A percentile compares a stretch with the other conserved stretches of the same genome.
Evolutionary conservation across 768 basidiomycete genomes (phyloP).

Genomic region (Tricholoma sp.): DNA sequence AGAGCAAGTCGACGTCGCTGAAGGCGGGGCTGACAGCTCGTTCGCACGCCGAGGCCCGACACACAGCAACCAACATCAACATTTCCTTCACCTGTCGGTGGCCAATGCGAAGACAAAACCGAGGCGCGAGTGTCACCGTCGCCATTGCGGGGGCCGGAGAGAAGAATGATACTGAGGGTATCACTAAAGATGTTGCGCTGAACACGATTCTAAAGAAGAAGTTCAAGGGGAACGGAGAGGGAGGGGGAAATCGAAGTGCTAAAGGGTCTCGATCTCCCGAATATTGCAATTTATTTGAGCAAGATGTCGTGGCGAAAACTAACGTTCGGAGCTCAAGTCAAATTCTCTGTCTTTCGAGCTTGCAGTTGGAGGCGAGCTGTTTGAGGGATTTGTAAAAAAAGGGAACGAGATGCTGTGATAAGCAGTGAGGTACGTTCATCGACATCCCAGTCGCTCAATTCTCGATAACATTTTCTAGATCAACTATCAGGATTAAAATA

Average conservation of each 20-base stretch:
- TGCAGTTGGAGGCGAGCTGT: conserved; percentile 91
- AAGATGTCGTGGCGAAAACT: neutral
- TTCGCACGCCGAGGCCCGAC: no score
- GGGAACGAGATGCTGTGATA: conserved; percentile 88
- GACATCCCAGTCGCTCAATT: neutral
- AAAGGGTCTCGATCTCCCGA: conserved; percentile 83
- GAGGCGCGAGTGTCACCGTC: conserved; percentile 10
- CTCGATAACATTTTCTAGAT: conserved; percentile 37
- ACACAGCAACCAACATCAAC: conserved; percentile 2
- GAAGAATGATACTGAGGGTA: conserved; percentile 20
- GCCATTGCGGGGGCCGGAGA: conserved; percentile 15
- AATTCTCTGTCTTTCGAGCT: conserved; percentile 93
- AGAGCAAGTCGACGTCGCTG: conserved; percentile 50
- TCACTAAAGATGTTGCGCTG: conserved; percentile 71
- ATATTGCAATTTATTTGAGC: conserved; percentile 52
- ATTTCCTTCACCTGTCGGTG: neutral
- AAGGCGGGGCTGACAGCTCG: conserved; percentile 42
- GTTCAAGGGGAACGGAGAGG: conserved; percentile 84
- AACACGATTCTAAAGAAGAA: conserved; percentile 96
- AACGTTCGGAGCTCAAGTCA: conserved; percentile 53
- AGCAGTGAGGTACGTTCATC: conserved; percentile 57
- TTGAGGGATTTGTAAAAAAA: conserved; percentile 75
- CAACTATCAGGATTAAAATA: conserved; percentile 81
- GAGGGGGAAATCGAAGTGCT: conserved; percentile 93
- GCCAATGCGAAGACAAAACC: conserved; percentile 13